Base-by-base conservation (phyloP, 768 basidiomycete species). In the Termitomyces sp. region DNA sequence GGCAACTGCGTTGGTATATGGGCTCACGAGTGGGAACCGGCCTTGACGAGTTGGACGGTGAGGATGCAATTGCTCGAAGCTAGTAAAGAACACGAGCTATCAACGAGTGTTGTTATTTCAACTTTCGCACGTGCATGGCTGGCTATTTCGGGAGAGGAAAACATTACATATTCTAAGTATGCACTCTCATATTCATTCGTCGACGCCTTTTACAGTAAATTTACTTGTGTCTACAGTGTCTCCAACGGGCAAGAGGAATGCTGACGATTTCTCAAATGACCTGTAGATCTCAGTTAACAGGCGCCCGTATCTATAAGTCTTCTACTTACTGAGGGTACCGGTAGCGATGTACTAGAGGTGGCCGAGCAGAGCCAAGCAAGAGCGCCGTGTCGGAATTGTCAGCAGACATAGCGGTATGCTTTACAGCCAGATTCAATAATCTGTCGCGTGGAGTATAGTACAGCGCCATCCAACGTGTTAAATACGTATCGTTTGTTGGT, bases 241-340 rank as follows among this genome's bases (percentile, higher is more conserved):
- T 45, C 88, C 89, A 44, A 91, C 84, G 18, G 82, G 75, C 30
- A 78, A 77, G 63, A 81, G 64, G 72, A 86, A 85, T 24, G 88
- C 79, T 18, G 89, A 89, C 1, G 72, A 75, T 67, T 85, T 81
- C 30, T 81, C 81, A 33, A 91, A 71, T 8, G 75, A 68, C 66
- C 88, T 90, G 66, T 6, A 49, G 36, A 16, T 50, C 51, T 13
- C 31, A 53, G 42, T 51, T 30, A 33, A 55, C 41, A 58, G 27
- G 30, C 20, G 11, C 39, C 39, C n/a, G 6, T 8, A 54, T 15
- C 13, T n/a, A 50, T n/a, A 24, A 27, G 27, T 53, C n/a, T 15
- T 42, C 27, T 1, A 81, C 89, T 71, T 64, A 93, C 91, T 89
- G 86, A 55, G 89, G 86, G 69, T 85, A 88, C 63, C 87, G 79